Percentiles rank a stretch among this genome's conserved stretches.
Conservation (phyloP, 2,329 filamentous ascomycete genomes). For the Arthroderma sp. region DNA sequence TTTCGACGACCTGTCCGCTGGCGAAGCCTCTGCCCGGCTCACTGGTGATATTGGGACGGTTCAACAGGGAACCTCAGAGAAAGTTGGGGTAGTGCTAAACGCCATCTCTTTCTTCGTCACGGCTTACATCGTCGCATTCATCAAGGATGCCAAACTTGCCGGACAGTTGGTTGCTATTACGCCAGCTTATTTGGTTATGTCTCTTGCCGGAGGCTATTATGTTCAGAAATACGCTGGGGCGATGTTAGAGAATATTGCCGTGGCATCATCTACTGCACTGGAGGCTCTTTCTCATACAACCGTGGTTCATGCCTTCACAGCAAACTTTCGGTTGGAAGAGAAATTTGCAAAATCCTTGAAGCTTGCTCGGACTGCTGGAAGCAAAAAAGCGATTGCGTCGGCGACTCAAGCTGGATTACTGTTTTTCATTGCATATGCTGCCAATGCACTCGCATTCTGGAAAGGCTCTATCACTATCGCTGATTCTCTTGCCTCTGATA, state of each 20-base stretch:
- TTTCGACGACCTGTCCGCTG: slow-evolving; percentile 34
- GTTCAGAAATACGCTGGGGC: slow-evolving; percentile 32
- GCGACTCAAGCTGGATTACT: slow-evolving; percentile 45
- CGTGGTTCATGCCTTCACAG: slow-evolving; percentile 48
- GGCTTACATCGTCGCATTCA: slow-evolving; percentile 37
- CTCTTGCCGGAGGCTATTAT: slow-evolving; percentile 30
- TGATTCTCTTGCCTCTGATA: slow-evolving; percentile 13
- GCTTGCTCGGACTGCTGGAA: slow-evolving; percentile 36
- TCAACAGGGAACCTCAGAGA: slow-evolving; percentile 36
- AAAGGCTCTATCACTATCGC: slow-evolving; percentile 46
- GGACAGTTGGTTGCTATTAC: slow-evolving; percentile 34
- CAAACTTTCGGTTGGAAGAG: slow-evolving; percentile 41
- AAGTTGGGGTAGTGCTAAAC: slow-evolving; percentile 35
- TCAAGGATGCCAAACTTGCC: slow-evolving; percentile 33
- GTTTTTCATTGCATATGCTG: slow-evolving; percentile 52
- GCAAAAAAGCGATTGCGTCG: slow-evolving; percentile 42
- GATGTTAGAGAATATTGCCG: slow-evolving; percentile 39
- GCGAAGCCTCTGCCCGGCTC: slow-evolving; percentile 35
- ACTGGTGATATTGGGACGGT: slow-evolving; percentile 36
- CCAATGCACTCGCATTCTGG: slow-evolving; percentile 53
- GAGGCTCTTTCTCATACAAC: slow-evolving; percentile 44
- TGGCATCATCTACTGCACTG: slow-evolving; percentile 46
- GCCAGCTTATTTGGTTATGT: slow-evolving; percentile 35
- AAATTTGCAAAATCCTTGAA: slow-evolving; percentile 40
- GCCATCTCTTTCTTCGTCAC: slow-evolving; percentile 36